A percentile compares a stretch with the other conserved stretches of the same genome.
Conservation (phyloP, 106 monocot species). For the Dendrobium chrysotoxum region DNA sequence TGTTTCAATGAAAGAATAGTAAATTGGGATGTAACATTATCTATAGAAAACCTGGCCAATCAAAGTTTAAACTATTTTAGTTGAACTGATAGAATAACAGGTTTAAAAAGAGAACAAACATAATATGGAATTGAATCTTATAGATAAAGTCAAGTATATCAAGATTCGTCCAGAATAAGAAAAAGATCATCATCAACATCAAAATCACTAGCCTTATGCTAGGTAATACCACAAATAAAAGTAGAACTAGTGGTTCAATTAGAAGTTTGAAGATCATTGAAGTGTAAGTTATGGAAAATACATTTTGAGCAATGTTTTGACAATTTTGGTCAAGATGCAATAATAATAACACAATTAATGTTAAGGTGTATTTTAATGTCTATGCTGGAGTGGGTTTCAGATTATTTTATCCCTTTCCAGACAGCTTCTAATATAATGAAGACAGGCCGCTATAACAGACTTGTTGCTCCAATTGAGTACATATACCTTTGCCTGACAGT, state of each 20-base stretch:
- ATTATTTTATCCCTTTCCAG: background rate
- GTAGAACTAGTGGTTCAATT: background rate
- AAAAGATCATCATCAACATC: background rate
- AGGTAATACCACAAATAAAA: background rate
- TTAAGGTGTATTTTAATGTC: background rate
- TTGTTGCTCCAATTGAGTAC: background rate
- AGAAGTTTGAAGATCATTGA: background rate
- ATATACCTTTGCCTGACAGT: background rate
- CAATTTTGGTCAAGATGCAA: background rate
- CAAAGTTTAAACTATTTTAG: background rate
- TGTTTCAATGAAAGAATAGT: background rate
- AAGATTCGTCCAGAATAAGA: background rate
- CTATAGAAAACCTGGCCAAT: background rate
- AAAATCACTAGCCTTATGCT: background rate
- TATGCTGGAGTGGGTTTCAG: background rate
- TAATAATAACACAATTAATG: background rate
- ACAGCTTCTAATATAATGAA: background rate
- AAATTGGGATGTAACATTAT: background rate
- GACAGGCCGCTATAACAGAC: background rate
- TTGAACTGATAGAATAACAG: background rate
- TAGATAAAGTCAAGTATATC: background rate
- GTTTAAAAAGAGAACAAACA: background rate
- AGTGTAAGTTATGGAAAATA: background rate
- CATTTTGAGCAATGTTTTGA: background rate
- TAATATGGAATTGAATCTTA: conserved; percentile 1